Conservation (phyloP, 1,284 basidiomycete genomes). For the Ceratobasidium sp. region DNA sequence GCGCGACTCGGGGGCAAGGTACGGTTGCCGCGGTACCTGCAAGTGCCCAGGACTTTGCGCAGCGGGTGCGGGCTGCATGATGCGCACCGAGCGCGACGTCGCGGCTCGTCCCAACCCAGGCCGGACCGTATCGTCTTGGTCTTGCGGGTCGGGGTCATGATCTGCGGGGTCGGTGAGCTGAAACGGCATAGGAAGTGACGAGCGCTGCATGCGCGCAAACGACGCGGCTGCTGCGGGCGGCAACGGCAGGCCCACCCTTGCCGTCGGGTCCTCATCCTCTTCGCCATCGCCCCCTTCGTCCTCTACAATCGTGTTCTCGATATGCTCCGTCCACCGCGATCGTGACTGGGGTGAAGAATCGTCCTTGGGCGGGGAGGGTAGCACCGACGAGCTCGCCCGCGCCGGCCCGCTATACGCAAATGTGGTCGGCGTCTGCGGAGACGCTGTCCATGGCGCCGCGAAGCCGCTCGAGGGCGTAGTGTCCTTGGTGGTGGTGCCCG, state of each 20-base stretch:
- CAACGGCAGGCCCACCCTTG: slow-evolving; percentile 3
- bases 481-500: not conserved
- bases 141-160: not conserved
- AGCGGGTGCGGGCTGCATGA: slow-evolving; percentile 18
- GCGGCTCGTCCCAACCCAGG: slow-evolving; percentile 23
- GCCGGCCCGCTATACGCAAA: slow-evolving; percentile 26
- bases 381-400: slow-evolving; percentile 8
- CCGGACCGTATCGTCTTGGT: slow-evolving; percentile 35
- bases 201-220: slow-evolving; percentile 8
- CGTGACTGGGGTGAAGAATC: slow-evolving; percentile 21
- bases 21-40: slow-evolving; percentile 29
- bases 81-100: slow-evolving; percentile 30
- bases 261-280: slow-evolving; percentile 5
- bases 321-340: slow-evolving; percentile 37
- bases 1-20: slow-evolving; percentile 28
- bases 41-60: not conserved
- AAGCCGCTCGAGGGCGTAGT: slow-evolving; percentile 22
- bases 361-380: slow-evolving; percentile 6
- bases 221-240: slow-evolving; percentile 10
- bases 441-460: not conserved
- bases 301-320: slow-evolving; percentile 26
- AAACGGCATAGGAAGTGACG: slow-evolving; percentile 21
- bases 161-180: slow-evolving; percentile 22
- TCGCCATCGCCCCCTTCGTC: not conserved
- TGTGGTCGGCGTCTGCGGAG: slow-evolving; percentile 40